Evolutionary conservation across 768 basidiomycete genomes (phyloP).

Genomic region (Suillus placidus): DNA sequence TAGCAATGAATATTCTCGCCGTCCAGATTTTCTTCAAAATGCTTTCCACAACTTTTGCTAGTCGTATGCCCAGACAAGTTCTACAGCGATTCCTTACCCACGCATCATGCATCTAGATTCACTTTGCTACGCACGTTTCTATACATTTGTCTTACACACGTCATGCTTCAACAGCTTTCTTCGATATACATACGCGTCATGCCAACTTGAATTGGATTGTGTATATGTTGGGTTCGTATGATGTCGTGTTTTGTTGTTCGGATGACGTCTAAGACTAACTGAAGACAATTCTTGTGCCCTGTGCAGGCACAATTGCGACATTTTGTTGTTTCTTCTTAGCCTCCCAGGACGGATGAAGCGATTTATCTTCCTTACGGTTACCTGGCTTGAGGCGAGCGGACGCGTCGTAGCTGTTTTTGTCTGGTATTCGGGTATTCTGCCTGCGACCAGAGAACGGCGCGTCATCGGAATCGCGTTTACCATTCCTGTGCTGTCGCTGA

Average conservation of each 20-base stretch:
- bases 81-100: background rate
- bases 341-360: conserved; percentile 95
- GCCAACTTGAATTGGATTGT: background rate
- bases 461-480: conserved; percentile 18
- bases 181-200: background rate
- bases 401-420: background rate
- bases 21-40: background rate
- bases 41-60: background rate
- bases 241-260: background rate
- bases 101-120: background rate
- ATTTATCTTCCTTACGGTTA: conserved; percentile 24
- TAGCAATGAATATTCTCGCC: background rate
- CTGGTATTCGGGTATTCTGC: background rate
- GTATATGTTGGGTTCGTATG: background rate
- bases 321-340: conserved; percentile 83
- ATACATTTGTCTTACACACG: background rate
- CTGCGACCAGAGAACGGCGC: conserved; percentile 22
- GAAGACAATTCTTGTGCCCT: conserved; percentile 87
- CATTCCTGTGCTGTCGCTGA: conserved; percentile 21
- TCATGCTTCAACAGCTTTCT: background rate
- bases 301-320: conserved; percentile 61
- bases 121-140: background rate
- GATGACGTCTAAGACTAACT: conserved; percentile 5
- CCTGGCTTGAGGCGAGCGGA: background rate
- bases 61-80: background rate